These are phyloP conservation scores for Juncus effusus DNA, from an alignment of 176 grass and related monocot genomes.

Conservation along the genomic window DNA sequence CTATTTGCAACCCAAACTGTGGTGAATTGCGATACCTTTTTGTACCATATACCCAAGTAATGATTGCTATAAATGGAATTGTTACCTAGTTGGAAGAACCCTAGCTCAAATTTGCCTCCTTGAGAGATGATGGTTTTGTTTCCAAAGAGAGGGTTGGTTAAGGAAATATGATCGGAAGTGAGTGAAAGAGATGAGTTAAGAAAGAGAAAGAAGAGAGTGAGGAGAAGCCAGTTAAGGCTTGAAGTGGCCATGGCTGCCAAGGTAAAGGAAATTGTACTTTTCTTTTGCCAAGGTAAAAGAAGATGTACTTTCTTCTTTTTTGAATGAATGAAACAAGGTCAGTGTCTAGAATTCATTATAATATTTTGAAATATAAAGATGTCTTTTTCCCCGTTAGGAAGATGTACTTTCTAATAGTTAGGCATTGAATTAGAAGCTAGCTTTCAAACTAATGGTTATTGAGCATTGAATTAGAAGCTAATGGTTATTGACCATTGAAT, in stretches of 20 bases:
- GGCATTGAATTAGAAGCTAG: too few species aligned
- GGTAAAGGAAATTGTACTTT: too few species aligned
- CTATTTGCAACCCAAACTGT: slow-evolving; percentile 44
- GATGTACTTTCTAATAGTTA: too few species aligned
- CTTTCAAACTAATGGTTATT: too few species aligned
- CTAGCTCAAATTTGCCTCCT: slow-evolving; percentile 4
- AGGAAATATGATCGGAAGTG: slow-evolving; percentile 1
- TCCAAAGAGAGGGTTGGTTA: neutral
- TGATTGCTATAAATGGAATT: slow-evolving; percentile 8
- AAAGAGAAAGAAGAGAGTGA: neutral
- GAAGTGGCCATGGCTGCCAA: slow-evolving; percentile 7
- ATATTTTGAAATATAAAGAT: too few species aligned
- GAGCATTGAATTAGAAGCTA: too few species aligned
- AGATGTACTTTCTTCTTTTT: too few species aligned
- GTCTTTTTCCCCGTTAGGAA: too few species aligned
- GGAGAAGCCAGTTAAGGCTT: neutral
- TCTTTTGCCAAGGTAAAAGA: too few species aligned
- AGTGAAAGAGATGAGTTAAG: slow-evolving; percentile 11
- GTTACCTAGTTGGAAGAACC: slow-evolving; percentile 10
- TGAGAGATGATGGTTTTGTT: slow-evolving; percentile 1
- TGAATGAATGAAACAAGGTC: too few species aligned
- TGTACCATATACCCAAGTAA: slow-evolving; percentile 53
- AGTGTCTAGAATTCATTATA: too few species aligned
- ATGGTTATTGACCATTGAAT: too few species aligned
- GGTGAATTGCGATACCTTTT: slow-evolving; percentile 28